Evolutionary conservation across 345 rosid species (phyloP), one percentile per base, ranked within the genome.

Genomic region (Populus simonii): DNA sequence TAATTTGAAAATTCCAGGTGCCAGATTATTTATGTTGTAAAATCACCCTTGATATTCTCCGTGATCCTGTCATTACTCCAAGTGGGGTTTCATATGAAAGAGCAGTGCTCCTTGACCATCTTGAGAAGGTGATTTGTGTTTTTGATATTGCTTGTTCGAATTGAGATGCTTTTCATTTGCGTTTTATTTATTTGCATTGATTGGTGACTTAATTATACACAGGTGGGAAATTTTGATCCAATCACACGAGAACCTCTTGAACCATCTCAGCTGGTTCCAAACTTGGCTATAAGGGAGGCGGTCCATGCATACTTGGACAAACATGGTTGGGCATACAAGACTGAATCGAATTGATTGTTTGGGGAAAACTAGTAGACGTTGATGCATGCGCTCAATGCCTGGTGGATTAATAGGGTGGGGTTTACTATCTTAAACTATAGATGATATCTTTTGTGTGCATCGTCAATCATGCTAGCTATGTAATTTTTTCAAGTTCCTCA

Each of bases 161-260:
- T 66, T 65, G 36, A 71, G 17, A 7, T 23, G 6, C 47, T 4
- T 4, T 80, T 27, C 5, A 18, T 68, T 35, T 65, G 41, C 72
- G 25, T 68, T 67, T 36, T 39, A 5, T 77, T 36, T 39, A 43
- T 13, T 7, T 35, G 16, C 31, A 23, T 38, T 62, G 63, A 79
- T 39, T 23, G 22, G 63, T 41, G 43, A 33, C 41, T 68, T 55
- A 71, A n/a, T 7, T 25, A 15, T 13, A 36, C 20, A 35, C 79
- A 96, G 97, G 99, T 90, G 66, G 98, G 99, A 22, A 84, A 71
- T 22, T 93, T 93, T 76, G 99, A 96, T 88, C 99, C 99, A n/a
- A 20, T 89, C 69, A 92, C 99, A 0, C 97, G 91, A 0, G 93
- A 90, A 71, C 84, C 85, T 5, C 89, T 96, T 0, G 47, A 79